Evolutionary conservation across 805 yeast species (phyloP).

Genomic region (Hanseniaspora mollemarum): DNA sequence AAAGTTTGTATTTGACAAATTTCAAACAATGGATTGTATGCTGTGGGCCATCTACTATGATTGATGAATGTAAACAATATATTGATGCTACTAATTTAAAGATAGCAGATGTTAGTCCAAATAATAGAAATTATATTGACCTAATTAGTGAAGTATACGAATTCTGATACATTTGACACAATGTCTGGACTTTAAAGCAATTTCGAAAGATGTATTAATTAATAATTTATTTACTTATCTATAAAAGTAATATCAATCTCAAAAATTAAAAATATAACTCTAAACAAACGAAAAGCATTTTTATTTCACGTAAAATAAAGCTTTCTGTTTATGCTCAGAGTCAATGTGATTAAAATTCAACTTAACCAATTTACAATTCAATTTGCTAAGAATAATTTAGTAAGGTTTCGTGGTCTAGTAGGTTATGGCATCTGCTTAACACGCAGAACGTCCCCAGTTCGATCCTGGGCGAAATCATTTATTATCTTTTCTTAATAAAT

Average conservation of each 20-base stretch:
- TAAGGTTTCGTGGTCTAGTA: constrained; percentile 94
- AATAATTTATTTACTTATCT: neutral
- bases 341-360: no score
- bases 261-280: no score
- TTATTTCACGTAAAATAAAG: no score
- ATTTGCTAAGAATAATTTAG: neutral
- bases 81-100: constrained; percentile 3
- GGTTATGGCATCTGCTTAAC: constrained; percentile 99
- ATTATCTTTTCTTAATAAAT: constrained; percentile 4
- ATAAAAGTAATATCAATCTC: neutral
- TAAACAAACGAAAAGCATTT: no score
- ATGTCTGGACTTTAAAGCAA: neutral
- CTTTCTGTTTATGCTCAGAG: no score
- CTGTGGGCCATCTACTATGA: constrained; percentile 10
- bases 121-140: neutral
- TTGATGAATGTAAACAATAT: neutral
- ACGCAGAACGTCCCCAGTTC: constrained; percentile 99
- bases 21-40: constrained; percentile 7
- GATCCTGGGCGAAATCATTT: constrained; percentile 84
- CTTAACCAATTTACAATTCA: neutral
- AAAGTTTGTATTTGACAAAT: neutral
- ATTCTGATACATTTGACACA: neutral
- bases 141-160: constrained; percentile 5
- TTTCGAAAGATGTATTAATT: neutral
- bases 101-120: neutral